These are phyloP conservation scores for Fusarium newnesense DNA, from an alignment of 2,329 filamentous ascomycete genomes.

Conservation along the genomic window DNA sequence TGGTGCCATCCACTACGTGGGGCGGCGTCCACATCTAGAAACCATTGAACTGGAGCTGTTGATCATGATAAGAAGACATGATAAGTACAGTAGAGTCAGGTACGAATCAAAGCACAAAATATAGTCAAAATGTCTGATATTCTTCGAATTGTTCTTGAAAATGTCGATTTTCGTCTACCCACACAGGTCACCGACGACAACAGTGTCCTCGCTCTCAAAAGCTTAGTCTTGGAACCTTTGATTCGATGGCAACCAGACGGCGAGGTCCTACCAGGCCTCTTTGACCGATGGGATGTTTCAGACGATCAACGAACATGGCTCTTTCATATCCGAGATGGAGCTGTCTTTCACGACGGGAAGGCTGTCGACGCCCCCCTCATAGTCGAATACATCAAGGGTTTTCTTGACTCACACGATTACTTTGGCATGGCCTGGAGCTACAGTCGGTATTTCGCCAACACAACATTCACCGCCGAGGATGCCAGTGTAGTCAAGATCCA, in stretches of 20 bases:
- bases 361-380: background rate
- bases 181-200: background rate
- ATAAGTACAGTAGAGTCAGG: background rate
- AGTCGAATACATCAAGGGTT: background rate
- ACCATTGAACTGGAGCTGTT: background rate
- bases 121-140: background rate
- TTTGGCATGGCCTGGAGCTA: background rate
- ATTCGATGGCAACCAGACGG: background rate
- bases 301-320: background rate
- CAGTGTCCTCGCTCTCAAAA: background rate
- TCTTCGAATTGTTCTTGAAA: background rate
- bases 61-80: background rate
- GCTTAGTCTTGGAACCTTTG: background rate
- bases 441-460: background rate
- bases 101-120: background rate
- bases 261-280: background rate
- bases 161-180: background rate
- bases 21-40: background rate
- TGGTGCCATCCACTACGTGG: background rate
- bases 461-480: background rate
- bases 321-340: background rate
- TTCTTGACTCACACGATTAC: background rate
- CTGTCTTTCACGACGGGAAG: background rate
- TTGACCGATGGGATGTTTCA: background rate
- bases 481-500: background rate